Percentiles rank a stretch among this genome's conserved stretches.
phyloP scores from a whole-genome alignment of 495 filamentous ascomycete genomes.

The Trypethelium eluteriae region DNA sequence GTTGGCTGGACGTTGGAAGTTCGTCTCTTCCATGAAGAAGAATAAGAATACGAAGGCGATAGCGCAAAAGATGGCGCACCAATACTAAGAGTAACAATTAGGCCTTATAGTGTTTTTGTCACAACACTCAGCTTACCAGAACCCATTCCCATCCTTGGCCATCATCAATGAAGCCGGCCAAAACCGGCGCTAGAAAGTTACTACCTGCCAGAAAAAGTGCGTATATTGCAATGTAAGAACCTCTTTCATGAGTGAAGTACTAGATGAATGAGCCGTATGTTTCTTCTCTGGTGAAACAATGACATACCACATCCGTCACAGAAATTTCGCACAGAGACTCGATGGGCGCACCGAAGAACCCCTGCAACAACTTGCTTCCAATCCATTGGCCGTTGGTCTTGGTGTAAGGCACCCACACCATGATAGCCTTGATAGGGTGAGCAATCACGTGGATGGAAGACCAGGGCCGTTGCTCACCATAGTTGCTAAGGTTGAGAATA shows the following conservation, averaged over 20 bases:
- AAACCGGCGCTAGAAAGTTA: conserved; percentile 58
- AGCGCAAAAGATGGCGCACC: conserved; percentile 54
- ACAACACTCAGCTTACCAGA: conserved; percentile 28
- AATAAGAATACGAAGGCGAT: conserved; percentile 52
- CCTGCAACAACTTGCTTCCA: conserved; percentile 51
- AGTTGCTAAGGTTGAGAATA: conserved; percentile 51
- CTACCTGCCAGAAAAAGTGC: conserved; percentile 55
- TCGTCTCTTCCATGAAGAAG: conserved; percentile 66
- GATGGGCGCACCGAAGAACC: conserved; percentile 60
- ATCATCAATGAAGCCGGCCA: conserved; percentile 61
- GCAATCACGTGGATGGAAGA: no score
- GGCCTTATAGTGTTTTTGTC: neutral
- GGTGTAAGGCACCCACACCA: conserved; percentile 42
- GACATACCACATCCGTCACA: conserved; percentile 48
- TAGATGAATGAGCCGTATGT: neutral
- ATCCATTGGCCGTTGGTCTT: conserved; percentile 55
- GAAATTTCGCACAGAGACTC: conserved; percentile 56
- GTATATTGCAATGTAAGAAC: conserved; percentile 58
- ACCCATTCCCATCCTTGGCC: conserved; percentile 58
- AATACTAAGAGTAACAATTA: conserved; percentile 39
- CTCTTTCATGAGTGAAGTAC: conserved; percentile 60
- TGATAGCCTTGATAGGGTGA: conserved; percentile 20
- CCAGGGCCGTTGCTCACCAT: conserved; percentile 25
- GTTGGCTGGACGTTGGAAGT: conserved; percentile 39
- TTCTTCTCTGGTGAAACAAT: neutral